Percentiles rank a stretch among this genome's conserved stretches.
These are phyloP conservation scores for Scleroderma citrinum DNA, from an alignment of 768 basidiomycete species.

Conservation along the genomic window DNA sequence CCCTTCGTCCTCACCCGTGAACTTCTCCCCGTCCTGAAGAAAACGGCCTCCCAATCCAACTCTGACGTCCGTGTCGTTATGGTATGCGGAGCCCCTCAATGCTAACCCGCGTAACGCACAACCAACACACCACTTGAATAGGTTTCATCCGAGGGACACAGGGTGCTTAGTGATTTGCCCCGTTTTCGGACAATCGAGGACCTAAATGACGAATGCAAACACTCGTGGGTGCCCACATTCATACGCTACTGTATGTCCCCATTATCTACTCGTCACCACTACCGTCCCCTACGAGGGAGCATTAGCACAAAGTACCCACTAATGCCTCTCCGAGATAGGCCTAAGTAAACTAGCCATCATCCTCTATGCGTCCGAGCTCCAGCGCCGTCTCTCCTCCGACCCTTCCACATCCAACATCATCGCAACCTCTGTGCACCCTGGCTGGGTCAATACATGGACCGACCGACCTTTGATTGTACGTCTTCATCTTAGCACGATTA, in stretches of 20 bases:
- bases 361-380: constrained; percentile 46
- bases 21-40: constrained; percentile 46
- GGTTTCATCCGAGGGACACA: constrained; percentile 30
- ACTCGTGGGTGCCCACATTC: constrained; percentile 10
- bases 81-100: constrained; percentile 28
- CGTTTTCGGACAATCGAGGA: constrained; percentile 30
- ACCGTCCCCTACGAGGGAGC: too few species aligned
- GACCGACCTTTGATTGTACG: constrained; percentile 11
- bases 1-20: constrained; percentile 50
- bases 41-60: constrained; percentile 40
- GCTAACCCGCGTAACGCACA: too few species aligned
- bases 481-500: constrained; percentile 7
- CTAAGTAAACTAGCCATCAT: constrained; percentile 47
- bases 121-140: constrained; percentile 10
- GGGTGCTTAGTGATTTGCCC: constrained; percentile 10
- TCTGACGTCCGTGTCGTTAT: constrained; percentile 60
- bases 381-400: constrained; percentile 34
- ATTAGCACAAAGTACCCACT: too few species aligned
- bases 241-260: constrained; percentile 28
- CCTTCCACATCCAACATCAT: constrained; percentile 23
- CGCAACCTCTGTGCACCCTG: constrained; percentile 25
- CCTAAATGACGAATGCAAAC: constrained; percentile 32
- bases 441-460: constrained; percentile 28
- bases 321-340: constrained; percentile 23
- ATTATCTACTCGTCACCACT: too few species aligned